Conservation (phyloP, 2,329 filamentous ascomycete species). For the Calycina herbarum region DNA sequence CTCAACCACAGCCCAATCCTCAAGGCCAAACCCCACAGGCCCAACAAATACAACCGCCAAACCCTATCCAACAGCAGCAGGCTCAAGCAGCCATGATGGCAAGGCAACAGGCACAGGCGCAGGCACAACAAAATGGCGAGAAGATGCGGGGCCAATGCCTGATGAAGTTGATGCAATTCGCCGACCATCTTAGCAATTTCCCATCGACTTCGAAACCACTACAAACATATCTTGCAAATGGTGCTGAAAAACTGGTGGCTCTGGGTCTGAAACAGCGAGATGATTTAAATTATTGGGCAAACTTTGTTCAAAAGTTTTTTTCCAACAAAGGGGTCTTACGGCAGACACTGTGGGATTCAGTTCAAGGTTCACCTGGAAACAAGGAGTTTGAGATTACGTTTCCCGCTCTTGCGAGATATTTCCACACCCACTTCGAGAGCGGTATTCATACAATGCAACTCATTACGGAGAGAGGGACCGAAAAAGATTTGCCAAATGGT, state of each 20-base stretch:
- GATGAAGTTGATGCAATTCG: conserved; percentile 61
- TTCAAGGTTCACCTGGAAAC: conserved; percentile 51
- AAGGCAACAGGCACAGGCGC: conserved; percentile 33
- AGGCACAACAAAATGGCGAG: conserved; percentile 41
- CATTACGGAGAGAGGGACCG: conserved; percentile 68
- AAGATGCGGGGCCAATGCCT: conserved; percentile 55
- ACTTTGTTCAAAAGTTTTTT: conserved; percentile 81
- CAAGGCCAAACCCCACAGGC: conserved; percentile 41
- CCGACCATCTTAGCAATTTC: conserved; percentile 61
- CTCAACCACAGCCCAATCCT: conserved; percentile 39
- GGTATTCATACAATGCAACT: conserved; percentile 85
- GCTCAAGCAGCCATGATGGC: conserved; percentile 34
- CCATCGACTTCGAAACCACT: conserved; percentile 45
- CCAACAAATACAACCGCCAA: conserved; percentile 43
- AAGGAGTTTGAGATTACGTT: conserved; percentile 88
- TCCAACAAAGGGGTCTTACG: conserved; percentile 74
- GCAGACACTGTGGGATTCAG: conserved; percentile 62
- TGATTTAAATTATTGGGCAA: conserved; percentile 75
- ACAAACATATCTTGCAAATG: conserved; percentile 30
- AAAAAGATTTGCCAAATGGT: conserved; percentile 59
- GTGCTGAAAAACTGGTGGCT: conserved; percentile 23
- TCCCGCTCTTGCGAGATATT: conserved; percentile 82
- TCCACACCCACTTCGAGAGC: conserved; percentile 84
- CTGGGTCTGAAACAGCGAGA: conserved; percentile 61
- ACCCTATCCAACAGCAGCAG: conserved; percentile 43